Percentiles rank a stretch among this genome's conserved stretches.
Evolutionary conservation across 331 rosid species (phyloP).

Genomic region (Phaseolus coccineus): DNA sequence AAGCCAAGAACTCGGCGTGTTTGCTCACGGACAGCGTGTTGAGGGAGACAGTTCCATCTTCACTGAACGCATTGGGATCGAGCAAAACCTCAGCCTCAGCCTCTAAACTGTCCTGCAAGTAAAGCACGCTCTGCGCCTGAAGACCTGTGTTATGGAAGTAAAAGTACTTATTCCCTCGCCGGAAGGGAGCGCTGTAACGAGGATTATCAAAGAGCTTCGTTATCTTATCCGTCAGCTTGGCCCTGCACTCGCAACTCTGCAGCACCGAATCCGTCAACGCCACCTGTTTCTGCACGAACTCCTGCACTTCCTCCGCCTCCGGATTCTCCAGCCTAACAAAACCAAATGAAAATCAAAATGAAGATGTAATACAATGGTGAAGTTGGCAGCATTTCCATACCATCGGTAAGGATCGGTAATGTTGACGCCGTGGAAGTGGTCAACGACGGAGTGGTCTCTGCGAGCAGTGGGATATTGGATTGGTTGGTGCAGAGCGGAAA

Average conservation of each 20-base stretch:
- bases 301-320: conserved; percentile 81
- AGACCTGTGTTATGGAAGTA: conserved; percentile 91
- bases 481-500: conserved; percentile 45
- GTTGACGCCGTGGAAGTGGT: conserved; percentile 72
- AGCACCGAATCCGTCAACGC: conserved; percentile 73
- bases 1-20: conserved; percentile 76
- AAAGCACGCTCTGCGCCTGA: conserved; percentile 79
- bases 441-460: conserved; percentile 77
- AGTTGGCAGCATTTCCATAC: conserved; percentile 39
- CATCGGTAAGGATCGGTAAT: conserved; percentile 85
- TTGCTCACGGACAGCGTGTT: conserved; percentile 55
- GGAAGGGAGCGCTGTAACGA: conserved; percentile 76
- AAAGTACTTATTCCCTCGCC: conserved; percentile 66
- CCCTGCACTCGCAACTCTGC: conserved; percentile 59
- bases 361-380: not conserved
- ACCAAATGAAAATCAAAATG: not conserved
- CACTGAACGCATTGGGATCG: conserved; percentile 57
- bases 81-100: conserved; percentile 61
- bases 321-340: conserved; percentile 87
- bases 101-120: conserved; percentile 72
- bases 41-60: conserved; percentile 80
- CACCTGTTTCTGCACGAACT: conserved; percentile 77
- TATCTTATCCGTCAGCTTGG: conserved; percentile 63
- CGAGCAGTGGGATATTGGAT: conserved; percentile 69
- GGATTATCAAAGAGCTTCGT: conserved; percentile 84